Conservation (phyloP, 2,329 filamentous ascomycete species). For the Calonectria hawksworthii region DNA sequence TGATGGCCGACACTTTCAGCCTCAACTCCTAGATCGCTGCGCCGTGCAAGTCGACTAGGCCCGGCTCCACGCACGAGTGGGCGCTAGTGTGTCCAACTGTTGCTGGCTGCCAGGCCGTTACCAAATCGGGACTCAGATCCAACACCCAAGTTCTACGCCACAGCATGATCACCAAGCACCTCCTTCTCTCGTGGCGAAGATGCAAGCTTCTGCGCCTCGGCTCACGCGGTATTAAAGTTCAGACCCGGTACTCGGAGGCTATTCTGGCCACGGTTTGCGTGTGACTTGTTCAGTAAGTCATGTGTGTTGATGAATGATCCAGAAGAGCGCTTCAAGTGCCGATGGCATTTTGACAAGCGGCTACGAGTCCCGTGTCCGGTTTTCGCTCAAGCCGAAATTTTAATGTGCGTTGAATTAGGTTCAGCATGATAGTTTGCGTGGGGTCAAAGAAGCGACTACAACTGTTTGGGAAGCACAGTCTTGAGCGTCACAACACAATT, state of each 20-base stretch:
- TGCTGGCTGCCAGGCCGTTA: neutral
- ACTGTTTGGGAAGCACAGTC: neutral
- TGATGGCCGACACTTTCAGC: neutral
- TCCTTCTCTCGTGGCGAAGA: neutral
- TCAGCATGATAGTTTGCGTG: neutral
- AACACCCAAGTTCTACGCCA: neutral
- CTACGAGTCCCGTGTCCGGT: neutral
- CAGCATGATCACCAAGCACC: neutral
- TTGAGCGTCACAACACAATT: neutral
- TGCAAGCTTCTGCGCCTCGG: neutral
- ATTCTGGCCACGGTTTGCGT: neutral
- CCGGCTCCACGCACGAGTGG: neutral
- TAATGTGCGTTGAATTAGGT: neutral
- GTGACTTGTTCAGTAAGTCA: neutral
- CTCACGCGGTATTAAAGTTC: neutral
- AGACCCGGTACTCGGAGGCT: neutral
- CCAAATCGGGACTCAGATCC: constrained; percentile 8
- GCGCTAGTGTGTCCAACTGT: neutral
- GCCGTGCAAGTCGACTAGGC: neutral
- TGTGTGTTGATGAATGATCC: neutral
- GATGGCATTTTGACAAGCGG: neutral
- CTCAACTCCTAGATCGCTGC: constrained; percentile 12
- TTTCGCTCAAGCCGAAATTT: neutral
- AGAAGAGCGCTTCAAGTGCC: neutral
- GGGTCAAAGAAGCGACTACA: neutral